A percentile compares a stretch with the other conserved stretches of the same genome.
Evolutionary conservation across 768 basidiomycete species (phyloP).

Genomic region (Suillus cothurnatus): DNA sequence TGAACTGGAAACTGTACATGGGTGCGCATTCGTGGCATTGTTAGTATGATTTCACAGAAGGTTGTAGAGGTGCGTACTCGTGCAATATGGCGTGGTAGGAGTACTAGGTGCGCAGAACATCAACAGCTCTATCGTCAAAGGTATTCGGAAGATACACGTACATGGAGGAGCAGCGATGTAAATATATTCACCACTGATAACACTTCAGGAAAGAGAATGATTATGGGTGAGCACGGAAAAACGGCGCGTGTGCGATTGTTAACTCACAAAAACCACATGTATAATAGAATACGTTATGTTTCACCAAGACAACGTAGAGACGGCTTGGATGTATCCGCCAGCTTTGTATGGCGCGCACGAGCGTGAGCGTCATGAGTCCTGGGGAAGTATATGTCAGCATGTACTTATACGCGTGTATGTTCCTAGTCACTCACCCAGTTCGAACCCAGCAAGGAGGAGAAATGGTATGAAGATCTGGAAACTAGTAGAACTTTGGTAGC

Average conservation of each 20-base stretch:
- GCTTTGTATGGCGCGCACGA: background rate
- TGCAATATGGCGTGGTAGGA: background rate
- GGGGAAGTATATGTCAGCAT: background rate
- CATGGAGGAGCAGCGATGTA: background rate
- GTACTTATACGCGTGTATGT: background rate
- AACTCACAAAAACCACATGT: background rate
- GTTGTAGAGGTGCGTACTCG: background rate
- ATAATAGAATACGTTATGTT: background rate
- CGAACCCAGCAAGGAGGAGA: background rate
- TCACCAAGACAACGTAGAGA: background rate
- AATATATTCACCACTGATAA: background rate
- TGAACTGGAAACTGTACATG: background rate
- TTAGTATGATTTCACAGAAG: background rate
- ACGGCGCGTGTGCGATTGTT: background rate
- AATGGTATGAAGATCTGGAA: background rate
- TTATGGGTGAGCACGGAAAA: background rate
- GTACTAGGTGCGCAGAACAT: background rate
- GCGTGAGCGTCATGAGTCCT: background rate
- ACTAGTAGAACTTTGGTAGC: background rate
- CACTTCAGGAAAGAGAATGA: background rate
- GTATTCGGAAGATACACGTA: background rate
- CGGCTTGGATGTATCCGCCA: background rate
- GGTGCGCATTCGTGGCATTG: background rate
- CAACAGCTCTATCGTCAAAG: background rate
- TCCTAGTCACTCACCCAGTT: background rate